phyloP scores from a whole-genome alignment of 202 grass and related monocot species.

The Panicum hallii region DNA sequence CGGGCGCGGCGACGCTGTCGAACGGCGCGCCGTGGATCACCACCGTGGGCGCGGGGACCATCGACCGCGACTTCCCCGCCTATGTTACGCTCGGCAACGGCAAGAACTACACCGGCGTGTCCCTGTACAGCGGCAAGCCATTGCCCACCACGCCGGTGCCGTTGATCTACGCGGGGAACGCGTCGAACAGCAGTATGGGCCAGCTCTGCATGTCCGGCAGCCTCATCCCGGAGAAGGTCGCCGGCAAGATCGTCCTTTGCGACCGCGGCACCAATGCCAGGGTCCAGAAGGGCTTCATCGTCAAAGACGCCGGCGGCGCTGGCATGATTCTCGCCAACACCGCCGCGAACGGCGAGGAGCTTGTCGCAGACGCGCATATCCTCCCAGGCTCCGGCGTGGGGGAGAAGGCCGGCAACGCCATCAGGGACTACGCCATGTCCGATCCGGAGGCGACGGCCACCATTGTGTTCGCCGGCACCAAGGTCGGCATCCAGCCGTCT shows the following conservation, averaged over 20 bases:
- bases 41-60: constrained; percentile 83
- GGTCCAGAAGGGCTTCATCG: constrained; percentile 86
- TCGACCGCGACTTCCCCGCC: constrained; percentile 96
- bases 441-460: constrained; percentile 72
- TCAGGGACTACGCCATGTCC: constrained; percentile 65
- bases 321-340: constrained; percentile 96
- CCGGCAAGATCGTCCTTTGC: constrained; percentile 91
- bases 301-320: constrained; percentile 73
- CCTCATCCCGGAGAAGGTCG: constrained; percentile 82
- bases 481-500: constrained; percentile 79
- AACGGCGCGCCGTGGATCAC: constrained; percentile 98
- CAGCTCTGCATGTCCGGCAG: constrained; percentile 87
- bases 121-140: constrained; percentile 79
- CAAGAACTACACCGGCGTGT: constrained; percentile 77
- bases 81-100: constrained; percentile 67
- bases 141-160: constrained; percentile 57
- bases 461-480: constrained; percentile 76
- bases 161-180: constrained; percentile 88
- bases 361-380: constrained; percentile 86
- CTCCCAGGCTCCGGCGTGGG: constrained; percentile 78
- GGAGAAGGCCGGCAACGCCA: constrained; percentile 65
- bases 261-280: constrained; percentile 91
- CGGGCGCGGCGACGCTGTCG: constrained; percentile 64
- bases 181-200: constrained; percentile 75
- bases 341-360: constrained; percentile 80